Conservation (phyloP, 2,329 filamentous ascomycete genomes). For the Penicillium sp. region DNA sequence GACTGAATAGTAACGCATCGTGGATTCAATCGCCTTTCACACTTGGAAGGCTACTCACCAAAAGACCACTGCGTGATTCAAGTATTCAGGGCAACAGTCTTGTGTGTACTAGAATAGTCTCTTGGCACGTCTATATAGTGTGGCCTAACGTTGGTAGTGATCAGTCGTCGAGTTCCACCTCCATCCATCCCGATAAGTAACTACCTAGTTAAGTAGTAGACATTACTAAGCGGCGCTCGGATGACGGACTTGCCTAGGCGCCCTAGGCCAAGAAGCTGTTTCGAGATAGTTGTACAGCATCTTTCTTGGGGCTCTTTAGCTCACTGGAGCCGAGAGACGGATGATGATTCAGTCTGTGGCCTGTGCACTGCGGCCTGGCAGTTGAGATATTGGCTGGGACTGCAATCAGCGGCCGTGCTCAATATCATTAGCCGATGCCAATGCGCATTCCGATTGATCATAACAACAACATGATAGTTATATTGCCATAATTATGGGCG, state of each 20-base stretch:
- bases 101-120: too few relatives aligned
- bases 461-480: too few relatives aligned
- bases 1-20: too few relatives aligned
- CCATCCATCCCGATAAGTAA: too few relatives aligned
- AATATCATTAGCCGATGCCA: not conserved
- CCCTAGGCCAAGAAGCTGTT: not conserved
- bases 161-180: not conserved
- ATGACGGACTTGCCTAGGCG: not conserved
- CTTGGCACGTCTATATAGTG: too few relatives aligned
- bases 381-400: not conserved
- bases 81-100: too few relatives aligned
- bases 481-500: not conserved
- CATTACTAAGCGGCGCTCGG: slow-evolving; percentile 4
- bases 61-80: too few relatives aligned
- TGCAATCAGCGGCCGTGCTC: not conserved
- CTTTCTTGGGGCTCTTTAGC: not conserved
- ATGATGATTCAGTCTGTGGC: not conserved
- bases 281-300: not conserved
- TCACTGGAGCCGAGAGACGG: not conserved
- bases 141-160: too few relatives aligned
- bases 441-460: not conserved
- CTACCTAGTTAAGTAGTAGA: too few relatives aligned
- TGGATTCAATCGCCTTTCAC: too few relatives aligned
- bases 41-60: too few relatives aligned
- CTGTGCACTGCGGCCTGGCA: not conserved